A percentile compares a stretch with the other conserved stretches of the same genome.
These are phyloP conservation scores for Fusarium subglutinans DNA, from an alignment of 2,329 filamentous ascomycete genomes.

Conservation along the genomic window DNA sequence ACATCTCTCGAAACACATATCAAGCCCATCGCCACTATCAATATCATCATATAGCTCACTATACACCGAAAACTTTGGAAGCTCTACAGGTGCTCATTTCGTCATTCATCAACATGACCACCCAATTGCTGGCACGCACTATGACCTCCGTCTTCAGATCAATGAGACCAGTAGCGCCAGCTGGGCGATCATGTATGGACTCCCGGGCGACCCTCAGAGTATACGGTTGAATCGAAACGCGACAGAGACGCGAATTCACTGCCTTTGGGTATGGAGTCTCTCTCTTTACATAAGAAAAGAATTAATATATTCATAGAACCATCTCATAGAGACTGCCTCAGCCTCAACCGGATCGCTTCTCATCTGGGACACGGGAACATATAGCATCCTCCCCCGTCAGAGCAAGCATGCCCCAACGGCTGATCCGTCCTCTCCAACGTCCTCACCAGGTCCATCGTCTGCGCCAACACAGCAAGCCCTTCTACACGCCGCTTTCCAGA, in stretches of 20 bases:
- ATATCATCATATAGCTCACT: conserved; percentile 49
- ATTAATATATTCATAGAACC: conserved; percentile 55
- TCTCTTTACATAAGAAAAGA: not conserved
- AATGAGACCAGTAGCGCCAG: conserved; percentile 72
- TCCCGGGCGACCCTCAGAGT: conserved; percentile 67
- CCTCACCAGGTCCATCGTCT: conserved; percentile 30
- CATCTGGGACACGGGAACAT: conserved; percentile 71
- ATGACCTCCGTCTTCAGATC: conserved; percentile 76
- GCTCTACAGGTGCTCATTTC: conserved; percentile 61
- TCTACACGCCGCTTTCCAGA: conserved; percentile 61
- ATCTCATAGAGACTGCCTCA: conserved; percentile 68
- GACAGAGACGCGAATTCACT: conserved; percentile 70
- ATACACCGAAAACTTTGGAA: conserved; percentile 48
- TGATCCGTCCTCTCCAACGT: conserved; percentile 40
- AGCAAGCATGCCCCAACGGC: conserved; percentile 47
- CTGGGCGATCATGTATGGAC: conserved; percentile 71
- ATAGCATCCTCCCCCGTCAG: conserved; percentile 59
- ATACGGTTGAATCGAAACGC: conserved; percentile 65
- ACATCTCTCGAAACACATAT: conserved; percentile 43
- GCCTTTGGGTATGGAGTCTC: conserved; percentile 60
- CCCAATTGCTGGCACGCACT: conserved; percentile 72
- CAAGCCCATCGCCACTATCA: conserved; percentile 46
- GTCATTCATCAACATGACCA: conserved; percentile 80
- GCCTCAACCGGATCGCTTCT: conserved; percentile 64
- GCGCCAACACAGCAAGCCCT: conserved; percentile 54